Evolutionary conservation across 1,284 basidiomycete species (phyloP), one percentile per base, ranked within the genome.

Genomic region (Sutorius eximius): DNA sequence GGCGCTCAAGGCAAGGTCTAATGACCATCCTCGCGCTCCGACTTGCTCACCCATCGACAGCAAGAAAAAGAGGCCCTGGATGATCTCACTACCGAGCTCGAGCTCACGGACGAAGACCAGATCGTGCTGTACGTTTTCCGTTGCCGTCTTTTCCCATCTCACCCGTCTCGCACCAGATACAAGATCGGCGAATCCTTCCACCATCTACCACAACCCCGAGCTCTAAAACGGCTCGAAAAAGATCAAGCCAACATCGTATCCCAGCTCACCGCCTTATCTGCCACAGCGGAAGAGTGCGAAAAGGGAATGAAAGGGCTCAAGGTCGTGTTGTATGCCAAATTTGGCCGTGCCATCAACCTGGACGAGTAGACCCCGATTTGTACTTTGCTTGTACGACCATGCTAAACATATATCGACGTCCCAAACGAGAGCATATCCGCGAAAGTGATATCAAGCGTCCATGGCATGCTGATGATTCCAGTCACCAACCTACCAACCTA

Each of bases 61-160:
- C 85, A 91, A 78, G 93, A 96, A 72, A 95, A 95, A 71, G 95
- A 98, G 64, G 89, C 92, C 8, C 81, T 97, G 13, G 94, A 97
- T 61, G 93, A 97, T 67, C 79, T 98, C 27, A 76, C 83, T 2
- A 91, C 85, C 56, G 93, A 98, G 67, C 79, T 98, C 16, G 94
- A 98, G 71, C 82, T 98, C 16, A 85, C 87, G 1, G 93, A 97
- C 59, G 92, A 95, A 62, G 86, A 92, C 57, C 80, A 91, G 56
- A 77, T 78, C 1, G 82, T 96, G 6, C 69, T 94, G 87, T 93
- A 66, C 54, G 86, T 65, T 15, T 27, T 33, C 30, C 22, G 1
- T 8, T 22, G 7, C 6, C 42, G 6, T n/a, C 13, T 7, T 1
- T 16, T 48, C 5, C 1, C 44, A 45, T 57, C 50, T 20, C 22